Evolutionary conservation across 2,329 filamentous ascomycete species (phyloP), one percentile per base, ranked within the genome.

Genomic region (Aureobasidium musti): DNA sequence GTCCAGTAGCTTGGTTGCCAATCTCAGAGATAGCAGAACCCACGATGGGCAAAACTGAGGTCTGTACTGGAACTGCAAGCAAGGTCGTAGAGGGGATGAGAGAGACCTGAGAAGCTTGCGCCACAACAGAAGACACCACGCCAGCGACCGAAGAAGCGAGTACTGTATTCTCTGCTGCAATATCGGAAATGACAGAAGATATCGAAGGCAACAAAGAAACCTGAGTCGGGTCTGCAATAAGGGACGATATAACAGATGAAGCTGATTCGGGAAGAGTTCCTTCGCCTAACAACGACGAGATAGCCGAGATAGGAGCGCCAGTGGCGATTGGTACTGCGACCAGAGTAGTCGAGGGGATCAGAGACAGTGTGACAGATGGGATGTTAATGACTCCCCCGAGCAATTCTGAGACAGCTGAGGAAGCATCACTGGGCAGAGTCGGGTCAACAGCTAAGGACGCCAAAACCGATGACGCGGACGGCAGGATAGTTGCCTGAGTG

Each of bases 111-210:
- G 37, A 30, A 6, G 13, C 39, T 30, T 59, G n/a, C 3, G 23
- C 17, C 5, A 59, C 54, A 3, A 21, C 54, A 2, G 54, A 59
- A 5, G 39, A 43, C 1, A 59, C 17, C 14, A 59, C 23, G 21
- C 39, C 54, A 5, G 37, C 54, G 8, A 59, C 21, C 3, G 54
- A 59, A 14, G 54, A 59, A 11, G 54, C 54, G 17, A 59, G 54
- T 1, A 1, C 54, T n/a, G 54, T 45, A 39, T 59, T 59, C 2
- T 13, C 7, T 2, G 26, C 23, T 45, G 37, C 54, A 21, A 59
- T 30, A 3, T 37, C 54, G 1, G 54, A 45, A 3, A 59, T 59
- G 0, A 59, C 37, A 33, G 37, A 45, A 1, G 23, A 21, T 4
- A 59, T 45, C 5, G 10, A 26, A 21, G 54, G 54, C 39, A 59